A percentile compares a stretch with the other conserved stretches of the same genome.
These are phyloP conservation scores for Flaveria ramosissima DNA, from an alignment of 129 eudicot species.

Conservation along the genomic window DNA sequence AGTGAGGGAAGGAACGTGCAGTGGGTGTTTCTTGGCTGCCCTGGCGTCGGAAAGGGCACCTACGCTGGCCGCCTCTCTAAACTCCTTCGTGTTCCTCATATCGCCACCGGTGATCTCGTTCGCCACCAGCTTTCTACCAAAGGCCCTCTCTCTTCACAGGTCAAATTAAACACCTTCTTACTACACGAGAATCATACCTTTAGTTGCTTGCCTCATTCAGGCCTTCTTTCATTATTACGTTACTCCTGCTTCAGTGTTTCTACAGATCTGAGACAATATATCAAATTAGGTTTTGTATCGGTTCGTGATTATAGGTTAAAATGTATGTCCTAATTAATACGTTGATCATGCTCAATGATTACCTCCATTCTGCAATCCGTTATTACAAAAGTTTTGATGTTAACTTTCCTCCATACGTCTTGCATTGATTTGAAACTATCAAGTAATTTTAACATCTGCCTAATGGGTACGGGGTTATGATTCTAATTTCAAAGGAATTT, in stretches of 20 bases:
- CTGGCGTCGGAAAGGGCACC: constrained; percentile 96
- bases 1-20: constrained; percentile 52
- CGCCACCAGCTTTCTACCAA: constrained; percentile 65
- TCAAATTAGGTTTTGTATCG: background rate
- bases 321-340: too few relatives aligned
- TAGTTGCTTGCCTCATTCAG: too few relatives aligned
- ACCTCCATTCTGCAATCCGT: background rate
- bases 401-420: too few relatives aligned
- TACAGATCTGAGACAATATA: background rate
- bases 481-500: too few relatives aligned
- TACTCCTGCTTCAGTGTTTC: background rate
- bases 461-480: too few relatives aligned
- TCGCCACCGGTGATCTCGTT: constrained; percentile 95
- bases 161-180: background rate
- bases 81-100: constrained; percentile 83
- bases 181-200: too few relatives aligned
- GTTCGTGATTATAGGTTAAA: background rate
- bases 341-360: background rate
- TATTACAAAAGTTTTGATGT: too few relatives aligned
- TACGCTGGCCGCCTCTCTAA: constrained; percentile 80
- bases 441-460: too few relatives aligned
- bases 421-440: too few relatives aligned
- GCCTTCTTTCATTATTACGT: background rate
- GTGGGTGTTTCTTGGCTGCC: constrained; percentile 96
- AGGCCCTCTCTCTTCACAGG: constrained; percentile 84